Conservation (phyloP, 768 basidiomycete genomes). For the Pleurotus platypus region DNA sequence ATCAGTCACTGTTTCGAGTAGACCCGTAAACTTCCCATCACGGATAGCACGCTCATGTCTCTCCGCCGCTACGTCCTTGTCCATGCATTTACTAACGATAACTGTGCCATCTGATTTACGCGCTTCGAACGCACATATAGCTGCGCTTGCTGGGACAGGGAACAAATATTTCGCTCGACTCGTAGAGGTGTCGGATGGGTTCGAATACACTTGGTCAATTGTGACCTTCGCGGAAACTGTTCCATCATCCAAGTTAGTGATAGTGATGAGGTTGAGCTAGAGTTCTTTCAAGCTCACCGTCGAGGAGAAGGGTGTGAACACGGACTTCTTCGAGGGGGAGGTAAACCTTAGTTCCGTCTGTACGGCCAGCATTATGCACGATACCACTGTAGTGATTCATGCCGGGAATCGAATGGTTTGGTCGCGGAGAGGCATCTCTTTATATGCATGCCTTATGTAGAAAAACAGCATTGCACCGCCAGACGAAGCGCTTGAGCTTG, state of each 20-base stretch:
- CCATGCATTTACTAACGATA: slow-evolving; percentile 44
- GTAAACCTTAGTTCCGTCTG: slow-evolving; percentile 20
- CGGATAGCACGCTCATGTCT: slow-evolving; percentile 37
- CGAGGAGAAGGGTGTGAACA: slow-evolving; percentile 37
- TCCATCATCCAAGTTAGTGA: background rate
- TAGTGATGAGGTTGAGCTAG: background rate
- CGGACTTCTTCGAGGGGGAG: slow-evolving; percentile 39
- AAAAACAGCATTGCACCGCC: too few relatives aligned
- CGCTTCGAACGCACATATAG: slow-evolving; percentile 53
- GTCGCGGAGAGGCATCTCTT: too few relatives aligned
- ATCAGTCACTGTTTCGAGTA: slow-evolving; percentile 47
- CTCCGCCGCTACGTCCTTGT: slow-evolving; percentile 37
- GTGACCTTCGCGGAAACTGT: slow-evolving; percentile 42
- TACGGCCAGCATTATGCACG: slow-evolving; percentile 20
- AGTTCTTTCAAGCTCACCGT: slow-evolving; percentile 27
- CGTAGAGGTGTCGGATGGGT: slow-evolving; percentile 32
- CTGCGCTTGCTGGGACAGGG: slow-evolving; percentile 52
- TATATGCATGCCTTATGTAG: too few relatives aligned
- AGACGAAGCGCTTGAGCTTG: too few relatives aligned
- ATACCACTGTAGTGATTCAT: slow-evolving; percentile 22
- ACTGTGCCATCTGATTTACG: slow-evolving; percentile 37
- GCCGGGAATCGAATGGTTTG: too few relatives aligned
- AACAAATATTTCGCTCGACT: slow-evolving; percentile 52
- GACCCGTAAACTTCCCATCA: slow-evolving; percentile 36
- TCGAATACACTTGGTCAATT: slow-evolving; percentile 36